phyloP scores from a whole-genome alignment of 495 filamentous ascomycete genomes.

The Tuber indicum region DNA sequence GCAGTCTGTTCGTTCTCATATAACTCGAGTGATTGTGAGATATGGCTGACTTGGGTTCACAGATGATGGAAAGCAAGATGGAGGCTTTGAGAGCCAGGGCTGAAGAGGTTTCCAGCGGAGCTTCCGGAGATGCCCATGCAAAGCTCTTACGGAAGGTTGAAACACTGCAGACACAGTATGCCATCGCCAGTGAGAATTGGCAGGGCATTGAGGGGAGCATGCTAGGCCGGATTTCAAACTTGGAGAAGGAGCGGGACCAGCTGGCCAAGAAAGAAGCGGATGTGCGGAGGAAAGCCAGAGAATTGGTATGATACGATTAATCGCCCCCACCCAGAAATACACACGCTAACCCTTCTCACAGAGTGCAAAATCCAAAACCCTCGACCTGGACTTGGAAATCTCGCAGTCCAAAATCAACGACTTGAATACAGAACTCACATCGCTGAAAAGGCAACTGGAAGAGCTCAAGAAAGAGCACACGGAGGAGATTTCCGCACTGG shows the following conservation, averaged over 20 bases:
- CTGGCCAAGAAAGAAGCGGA: slow-evolving; percentile 74
- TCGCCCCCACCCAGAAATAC: not conserved
- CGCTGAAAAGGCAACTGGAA: not conserved
- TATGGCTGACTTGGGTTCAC: slow-evolving; percentile 14
- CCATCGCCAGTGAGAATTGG: slow-evolving; percentile 93
- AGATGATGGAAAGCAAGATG: slow-evolving; percentile 79
- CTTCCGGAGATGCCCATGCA: slow-evolving; percentile 73
- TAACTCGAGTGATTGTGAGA: not conserved
- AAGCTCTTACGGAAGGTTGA: slow-evolving; percentile 92
- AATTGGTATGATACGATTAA: slow-evolving; percentile 53
- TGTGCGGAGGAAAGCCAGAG: slow-evolving; percentile 74
- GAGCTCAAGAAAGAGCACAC: slow-evolving; percentile 45
- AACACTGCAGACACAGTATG: slow-evolving; percentile 91
- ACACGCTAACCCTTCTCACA: slow-evolving; percentile 43
- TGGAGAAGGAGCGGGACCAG: slow-evolving; percentile 90
- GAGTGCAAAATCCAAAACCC: slow-evolving; percentile 65
- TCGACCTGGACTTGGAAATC: slow-evolving; percentile 78
- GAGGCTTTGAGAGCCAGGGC: slow-evolving; percentile 77
- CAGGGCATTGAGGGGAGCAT: slow-evolving; percentile 85
- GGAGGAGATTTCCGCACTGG: slow-evolving; percentile 62
- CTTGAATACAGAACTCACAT: slow-evolving; percentile 50
- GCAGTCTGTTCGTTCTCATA: slow-evolving; percentile 49
- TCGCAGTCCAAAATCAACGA: slow-evolving; percentile 58
- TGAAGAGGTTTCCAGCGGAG: slow-evolving; percentile 83
- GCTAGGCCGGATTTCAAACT: slow-evolving; percentile 59